Evolutionary conservation across 495 filamentous ascomycete genomes (phyloP), one percentile per base, ranked within the genome.

Genomic region (Letharia columbiana): DNA sequence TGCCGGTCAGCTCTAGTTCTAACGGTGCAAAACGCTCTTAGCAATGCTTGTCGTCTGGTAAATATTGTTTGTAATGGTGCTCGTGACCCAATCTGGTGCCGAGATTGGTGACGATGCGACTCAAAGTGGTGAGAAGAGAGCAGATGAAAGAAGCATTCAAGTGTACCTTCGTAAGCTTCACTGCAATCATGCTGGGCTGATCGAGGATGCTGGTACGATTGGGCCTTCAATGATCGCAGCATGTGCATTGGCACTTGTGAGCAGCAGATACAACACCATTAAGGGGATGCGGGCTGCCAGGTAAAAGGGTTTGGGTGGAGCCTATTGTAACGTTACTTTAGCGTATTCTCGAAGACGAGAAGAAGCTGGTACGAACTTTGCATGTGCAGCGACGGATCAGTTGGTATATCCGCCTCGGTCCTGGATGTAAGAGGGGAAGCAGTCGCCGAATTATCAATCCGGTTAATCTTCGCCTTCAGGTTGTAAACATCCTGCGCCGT

Each of bases 401-500:
- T 66, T 61, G 58, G 64, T 37, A 66, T 66, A 12, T 66, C 64
- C 35, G 58, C 3, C 12, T 66, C 64, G 9, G 64, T 66, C 64
- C 64, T 66, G 23, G 60, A 60, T 60, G 45, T 66, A 66, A 66
- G 44, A 61, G 60, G 44, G 40, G 57, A 54, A 42, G 64, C 18
- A 41, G 64, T 57, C 57, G 57, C 52, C 64, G 63, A 50, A 17
- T 66, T 66, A 41, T 68, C 63, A 58, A 47, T 61, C 57, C 67
- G 67, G 59, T 54, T 67, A 61, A 71, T 71, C 69, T 71, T 71
- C 60, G 69, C 69, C 40, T 71, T 71, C 39, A 71, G 49, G 67
- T 71, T 71, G 62, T 71, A 71, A 15, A 71, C 69, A 64, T 71
- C 69, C 69, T 71, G 69, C 60, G 69, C 63, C 47, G 69, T 71